phyloP scores from a whole-genome alignment of 2,329 filamentous ascomycete genomes.

The Aspergillus aculeatus region DNA sequence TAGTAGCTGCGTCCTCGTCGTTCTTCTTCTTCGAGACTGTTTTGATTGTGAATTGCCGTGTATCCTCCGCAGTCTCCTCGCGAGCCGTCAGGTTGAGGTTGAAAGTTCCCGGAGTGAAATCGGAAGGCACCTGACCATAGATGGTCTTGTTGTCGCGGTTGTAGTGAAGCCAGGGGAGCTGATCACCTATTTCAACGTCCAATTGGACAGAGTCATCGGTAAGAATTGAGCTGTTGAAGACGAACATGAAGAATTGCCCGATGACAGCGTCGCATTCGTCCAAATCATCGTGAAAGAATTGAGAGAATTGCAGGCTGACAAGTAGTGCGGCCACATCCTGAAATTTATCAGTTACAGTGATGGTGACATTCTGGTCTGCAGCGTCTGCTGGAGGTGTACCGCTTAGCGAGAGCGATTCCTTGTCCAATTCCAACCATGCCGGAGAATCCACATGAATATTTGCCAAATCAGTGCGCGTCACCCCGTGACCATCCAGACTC shows the following conservation, averaged over 20 bases:
- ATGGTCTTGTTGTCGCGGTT: conserved; percentile 46
- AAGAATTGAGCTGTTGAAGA: conserved; percentile 47
- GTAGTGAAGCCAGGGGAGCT: conserved; percentile 52
- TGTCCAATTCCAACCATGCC: conserved; percentile 68
- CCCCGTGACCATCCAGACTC: conserved; percentile 56
- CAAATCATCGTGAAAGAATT: conserved; percentile 46
- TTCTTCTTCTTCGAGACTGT: conserved; percentile 25
- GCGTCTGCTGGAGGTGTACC: conserved; percentile 64
- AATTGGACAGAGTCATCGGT: conserved; percentile 42
- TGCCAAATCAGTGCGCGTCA: conserved; percentile 52
- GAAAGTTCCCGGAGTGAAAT: conserved; percentile 39
- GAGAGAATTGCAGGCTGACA: conserved; percentile 47
- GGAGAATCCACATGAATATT: conserved; percentile 59
- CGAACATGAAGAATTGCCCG: conserved; percentile 51
- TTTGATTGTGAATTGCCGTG: conserved; percentile 46
- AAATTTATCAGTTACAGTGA: conserved; percentile 60
- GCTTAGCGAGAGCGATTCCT: conserved; percentile 58
- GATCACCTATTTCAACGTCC: conserved; percentile 43
- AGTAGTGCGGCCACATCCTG: conserved; percentile 60
- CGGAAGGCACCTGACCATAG: conserved; percentile 49
- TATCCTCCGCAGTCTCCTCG: conserved; percentile 40
- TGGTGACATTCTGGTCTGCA: conserved; percentile 60
- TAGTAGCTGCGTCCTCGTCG: conserved; percentile 13
- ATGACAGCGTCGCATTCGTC: conserved; percentile 49
- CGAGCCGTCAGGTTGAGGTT: conserved; percentile 46